Evolutionary conservation across 305 asterid species (phyloP), one percentile per base, ranked within the genome.

Genomic region (Galium porrigens): DNA sequence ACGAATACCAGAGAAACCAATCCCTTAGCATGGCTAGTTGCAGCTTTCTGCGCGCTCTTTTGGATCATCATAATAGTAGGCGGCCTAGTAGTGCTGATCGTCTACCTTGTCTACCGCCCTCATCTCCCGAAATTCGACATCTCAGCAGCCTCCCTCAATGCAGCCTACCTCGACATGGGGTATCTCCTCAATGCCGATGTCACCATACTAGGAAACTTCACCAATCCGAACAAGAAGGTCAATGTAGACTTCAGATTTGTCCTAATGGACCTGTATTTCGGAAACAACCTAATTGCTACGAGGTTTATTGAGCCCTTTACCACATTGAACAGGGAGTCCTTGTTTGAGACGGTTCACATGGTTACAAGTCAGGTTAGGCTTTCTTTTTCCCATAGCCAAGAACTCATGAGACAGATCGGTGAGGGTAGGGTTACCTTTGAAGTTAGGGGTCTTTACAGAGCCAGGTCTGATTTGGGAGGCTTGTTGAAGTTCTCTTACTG

Each of bases 151-250:
- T 79, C 88, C 51, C 76, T 92, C 63, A 92, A 92, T 22, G 94
- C 89, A 5, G 98, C 95, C 57, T 92, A 92, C 74, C 90, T 92
- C n/a, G 98, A 92, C 85, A 79, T 81, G 90, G 95, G 95, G 0
- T 78, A 82, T 8, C 80, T 90, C 32, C 92, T 92, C 56, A 89
- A 92, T 8, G 94, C 88, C 0, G 98, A 92, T 66, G 27, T 89
- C 65, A 85, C 88, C 8, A 15, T 92, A 32, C 86, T 92, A 0
- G 89, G 83, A 44, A 92, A 92, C 84, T 92, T 92, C 86, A 84
- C 85, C 62, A 91, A 91, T 22, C 95, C 96, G 17, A 91, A 89
- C 83, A 86, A 78, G 58, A 91, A 89, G 67, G 89, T 87, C 68
- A 77, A 75, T 8, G 82, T 91, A 53, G 98, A 91, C 44, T 91